Base-by-base conservation (phyloP, 164 flowering plant species). In the Stephania japonica region DNA sequence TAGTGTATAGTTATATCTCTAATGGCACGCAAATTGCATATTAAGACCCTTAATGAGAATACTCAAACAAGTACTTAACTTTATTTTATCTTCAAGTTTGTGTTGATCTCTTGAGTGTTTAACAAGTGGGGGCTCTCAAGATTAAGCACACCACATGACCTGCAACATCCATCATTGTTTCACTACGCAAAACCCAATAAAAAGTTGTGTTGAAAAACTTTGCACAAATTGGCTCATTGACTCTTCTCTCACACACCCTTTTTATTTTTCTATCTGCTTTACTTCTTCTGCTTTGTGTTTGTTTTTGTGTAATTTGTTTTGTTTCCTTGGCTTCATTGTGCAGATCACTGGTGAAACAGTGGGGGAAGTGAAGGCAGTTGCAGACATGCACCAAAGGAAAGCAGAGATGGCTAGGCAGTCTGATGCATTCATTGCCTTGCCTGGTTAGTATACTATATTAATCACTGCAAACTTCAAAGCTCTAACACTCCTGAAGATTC, bases 351-450 rank as follows among this genome's bases (percentile, higher is more conserved):
- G 98, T 76, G 94, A 86, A 79, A 92, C 98, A 80, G 97, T 94
- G 72, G 98, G 98, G 80, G 98, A 94, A 84, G 97, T 94, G 89
- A 94, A 89, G 83, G 94, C 97, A 77, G 98, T 94, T 16, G 98
- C 98, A 85, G 97, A 86, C 79, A 94, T 94, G 98, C 98, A 94
- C 80, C 97, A 94, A 83, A 92, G 98, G 86, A 94, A 94, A 76
- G 98, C 98, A 75, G 98, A 94, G 84, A 94, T 94, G 98, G 93
- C 97, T 81, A 88, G 84, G 84, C 93, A 90, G 78, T 94, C 98
- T 50, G 98, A 94, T 89, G 98, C 97, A 76, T 94, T 94, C 85
- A 92, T 94, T 86, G 98, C 98, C 80, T 87, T 94, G 75, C 98
- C 98, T 71, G 98, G 98, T 94, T 84, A 75, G 87, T 82, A 67